Evolutionary conservation across 805 yeast species (phyloP), one percentile per base, ranked within the genome.

Genomic region (Saccharomycopsis sp.): DNA sequence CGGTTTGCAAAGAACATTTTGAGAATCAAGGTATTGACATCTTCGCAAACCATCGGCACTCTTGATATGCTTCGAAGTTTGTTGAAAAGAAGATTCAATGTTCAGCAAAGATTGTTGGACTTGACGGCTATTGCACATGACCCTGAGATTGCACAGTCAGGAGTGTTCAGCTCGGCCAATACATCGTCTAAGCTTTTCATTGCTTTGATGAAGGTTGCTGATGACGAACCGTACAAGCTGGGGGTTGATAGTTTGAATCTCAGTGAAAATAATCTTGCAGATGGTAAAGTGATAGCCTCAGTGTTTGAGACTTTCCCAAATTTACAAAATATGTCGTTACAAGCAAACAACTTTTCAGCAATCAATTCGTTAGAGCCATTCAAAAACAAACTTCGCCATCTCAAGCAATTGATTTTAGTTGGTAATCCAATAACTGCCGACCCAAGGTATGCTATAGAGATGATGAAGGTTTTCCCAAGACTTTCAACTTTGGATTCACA

Each of bases 151-250:
- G 62, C 59, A 9, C 61, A 68, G 15, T 69, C 69, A 46, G 94
- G 95, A 0, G 64, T 85, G 39, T 77, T 87, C 47, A 70, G 73
- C 12, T 62, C 77, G 4, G 63, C 71, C 12, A 60, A 75, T 8
- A 75, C 84, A 1, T 70, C 79, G 25, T 70, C 88, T 10, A 92
- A 89, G 59, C 79, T 87, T 71, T 86, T 89, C 58, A 81, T 86
- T 8, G 97, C 97, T 1, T 62, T 92, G 49, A 75, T 89, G 81
- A 83, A 80, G 55, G 60, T 89, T 6, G 95, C 95, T 1, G 61
- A 65, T 3, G 73, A 73, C 39, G 75, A 73, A 20, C 56, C 58
- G 1, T 53, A 55, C 25, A 52, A 61, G 18, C 20, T 26, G 9
- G 55, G 55, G 5, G 80, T 87, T 3, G 80, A 77, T 22, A 78